Evolutionary conservation across 352 stramenopile genomes (phyloP).

Genomic region (Phytophthora fragariaefolia): DNA sequence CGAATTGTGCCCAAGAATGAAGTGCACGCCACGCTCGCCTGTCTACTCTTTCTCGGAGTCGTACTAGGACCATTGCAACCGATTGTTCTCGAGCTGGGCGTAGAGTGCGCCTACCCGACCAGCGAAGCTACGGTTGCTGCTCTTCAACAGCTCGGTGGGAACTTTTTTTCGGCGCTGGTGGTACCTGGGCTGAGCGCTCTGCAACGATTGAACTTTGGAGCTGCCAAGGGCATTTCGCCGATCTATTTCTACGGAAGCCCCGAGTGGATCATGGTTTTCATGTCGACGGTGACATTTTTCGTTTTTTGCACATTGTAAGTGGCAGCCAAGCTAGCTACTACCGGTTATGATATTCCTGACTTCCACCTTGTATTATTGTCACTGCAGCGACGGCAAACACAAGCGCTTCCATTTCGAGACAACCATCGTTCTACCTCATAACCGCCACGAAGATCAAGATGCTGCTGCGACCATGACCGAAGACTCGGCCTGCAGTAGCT

Average conservation of each 20-base stretch:
- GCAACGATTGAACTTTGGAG: constrained; percentile 42
- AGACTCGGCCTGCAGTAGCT: too few species aligned
- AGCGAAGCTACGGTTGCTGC: constrained; percentile 77
- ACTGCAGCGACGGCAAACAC: neutral
- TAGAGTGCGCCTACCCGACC: constrained; percentile 75
- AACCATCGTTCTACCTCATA: constrained; percentile 1
- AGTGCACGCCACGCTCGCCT: constrained; percentile 37
- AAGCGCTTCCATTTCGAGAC: constrained; percentile 1
- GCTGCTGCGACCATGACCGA: neutral
- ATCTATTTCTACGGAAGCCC: constrained; percentile 55
- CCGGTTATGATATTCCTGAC: neutral
- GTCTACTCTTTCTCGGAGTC: constrained; percentile 52
- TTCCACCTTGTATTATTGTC: neutral
- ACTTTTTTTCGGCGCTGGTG: constrained; percentile 67
- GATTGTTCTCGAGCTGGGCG: constrained; percentile 67
- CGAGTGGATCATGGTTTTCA: constrained; percentile 56
- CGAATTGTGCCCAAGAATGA: constrained; percentile 42
- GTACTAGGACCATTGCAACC: constrained; percentile 69
- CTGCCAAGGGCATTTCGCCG: constrained; percentile 33
- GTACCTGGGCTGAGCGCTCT: constrained; percentile 59
- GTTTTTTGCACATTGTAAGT: constrained; percentile 67
- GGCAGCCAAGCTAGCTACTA: neutral
- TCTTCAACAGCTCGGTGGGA: constrained; percentile 75
- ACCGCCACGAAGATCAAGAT: neutral
- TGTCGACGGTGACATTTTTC: constrained; percentile 46